These are phyloP conservation scores for Wickerhamomyces subpelliculosus DNA, from an alignment of 805 yeast species.

Conservation along the genomic window DNA sequence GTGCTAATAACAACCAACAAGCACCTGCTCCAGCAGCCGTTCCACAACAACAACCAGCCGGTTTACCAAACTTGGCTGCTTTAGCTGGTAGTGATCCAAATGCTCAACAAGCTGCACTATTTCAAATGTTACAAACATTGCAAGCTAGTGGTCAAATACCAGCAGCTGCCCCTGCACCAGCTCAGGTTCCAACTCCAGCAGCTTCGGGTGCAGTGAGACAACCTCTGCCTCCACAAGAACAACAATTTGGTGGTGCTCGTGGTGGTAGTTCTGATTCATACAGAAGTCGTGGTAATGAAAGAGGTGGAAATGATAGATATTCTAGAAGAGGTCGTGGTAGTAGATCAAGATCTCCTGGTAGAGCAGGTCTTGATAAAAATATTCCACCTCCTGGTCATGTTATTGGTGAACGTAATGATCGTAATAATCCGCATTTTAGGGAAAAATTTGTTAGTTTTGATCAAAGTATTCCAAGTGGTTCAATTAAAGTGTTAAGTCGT, in stretches of 20 bases:
- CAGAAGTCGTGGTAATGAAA: conserved; percentile 15
- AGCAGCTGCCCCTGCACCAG: conserved; percentile 4
- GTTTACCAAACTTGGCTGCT: conserved; percentile 11
- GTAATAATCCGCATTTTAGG: conserved; percentile 70
- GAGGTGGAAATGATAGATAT: conserved; percentile 11
- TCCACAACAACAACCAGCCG: conserved; percentile 5
- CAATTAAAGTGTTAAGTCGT: conserved; percentile 78
- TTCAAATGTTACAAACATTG: conserved; percentile 29
- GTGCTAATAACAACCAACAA: conserved; percentile 1
- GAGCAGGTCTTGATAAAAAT: conserved; percentile 7
- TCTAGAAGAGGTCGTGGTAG: conserved; percentile 17
- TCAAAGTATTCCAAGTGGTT: conserved; percentile 64
- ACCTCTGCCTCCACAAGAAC: conserved; percentile 22
- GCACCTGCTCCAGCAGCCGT: conserved; percentile 8
- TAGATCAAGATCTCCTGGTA: conserved; percentile 24
- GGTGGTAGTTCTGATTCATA: not conserved
- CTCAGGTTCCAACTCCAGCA: conserved; percentile 2
- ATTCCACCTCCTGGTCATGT: conserved; percentile 25
- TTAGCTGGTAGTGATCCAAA: conserved; percentile 20
- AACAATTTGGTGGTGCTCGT: conserved; percentile 18
- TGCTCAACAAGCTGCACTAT: conserved; percentile 35
- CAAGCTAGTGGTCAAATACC: conserved; percentile 23
- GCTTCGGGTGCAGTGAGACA: no score
- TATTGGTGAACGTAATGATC: conserved; percentile 57
- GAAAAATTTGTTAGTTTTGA: conserved; percentile 70